Base-by-base conservation (phyloP, 2,329 filamentous ascomycete genomes). In the Fusarium proliferatum region DNA sequence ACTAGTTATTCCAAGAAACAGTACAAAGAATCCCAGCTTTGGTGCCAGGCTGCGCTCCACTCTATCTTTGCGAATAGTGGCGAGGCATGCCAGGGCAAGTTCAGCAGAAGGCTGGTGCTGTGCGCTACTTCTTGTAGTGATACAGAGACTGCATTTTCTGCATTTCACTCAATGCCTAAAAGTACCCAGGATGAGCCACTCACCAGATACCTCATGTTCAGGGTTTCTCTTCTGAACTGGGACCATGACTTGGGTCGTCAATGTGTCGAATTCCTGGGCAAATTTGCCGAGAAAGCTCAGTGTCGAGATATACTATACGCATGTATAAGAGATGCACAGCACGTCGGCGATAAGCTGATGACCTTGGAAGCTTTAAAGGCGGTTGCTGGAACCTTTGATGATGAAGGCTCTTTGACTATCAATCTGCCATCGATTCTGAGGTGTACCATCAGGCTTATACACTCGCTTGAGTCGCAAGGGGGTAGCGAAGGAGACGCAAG, bases 241-340 rank as follows among this genome's bases (percentile, higher is more conserved):
- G 88, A 95, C 74, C 79, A 82, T 42, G 86, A 89, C 2, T 78
- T 87, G 79, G 92, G 92, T n/a, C 81, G 85, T 26, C 86, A 90
- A 51, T 94, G 91, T 77, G 86, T 97, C 5, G 84, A 89, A 33
- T 80, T 82, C 5, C 83, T 97, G 33, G 87, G 86, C 62, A 85
- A 85, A n/a, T 79, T 84, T 11, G 84, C 86, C 1, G 79, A 84
- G 2, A 86, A 87, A 28, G 88, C 91, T 39, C 64, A 76, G 36
- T 75, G 71, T 5, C 84, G 86, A 26, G 89, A 90, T 19, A 88
- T 94, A 48, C 85, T 98, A 2, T 94, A 95, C 72, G 93, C 94
- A 2, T 97, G 95, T 76, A 89, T 94, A 28, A 84, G 94, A 34
- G 94, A 97, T 80, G 92, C 94, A 6, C 91, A 95, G 56, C 85